Conservation (phyloP, 192 early-diverging fungal species). For the Rhizophlyctis rosea region DNA sequence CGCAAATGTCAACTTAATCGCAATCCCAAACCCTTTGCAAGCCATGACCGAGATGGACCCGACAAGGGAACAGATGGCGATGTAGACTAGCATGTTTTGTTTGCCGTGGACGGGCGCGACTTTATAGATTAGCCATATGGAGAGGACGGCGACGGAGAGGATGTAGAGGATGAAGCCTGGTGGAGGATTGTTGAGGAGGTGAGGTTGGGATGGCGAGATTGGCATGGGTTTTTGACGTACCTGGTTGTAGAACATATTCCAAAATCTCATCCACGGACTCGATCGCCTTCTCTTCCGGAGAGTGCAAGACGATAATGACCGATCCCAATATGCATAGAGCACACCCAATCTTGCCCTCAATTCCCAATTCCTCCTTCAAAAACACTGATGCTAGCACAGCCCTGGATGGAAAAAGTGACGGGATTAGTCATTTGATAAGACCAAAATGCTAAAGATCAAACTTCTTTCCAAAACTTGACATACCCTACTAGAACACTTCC, state of each 20-base stretch:
- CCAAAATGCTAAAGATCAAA: constrained; percentile 3
- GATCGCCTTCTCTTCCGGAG: constrained; percentile 78
- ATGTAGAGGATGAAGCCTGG: constrained; percentile 81
- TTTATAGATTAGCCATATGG: constrained; percentile 74
- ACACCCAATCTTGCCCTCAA: constrained; percentile 84
- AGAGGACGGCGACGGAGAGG: constrained; percentile 58
- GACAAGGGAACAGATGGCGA: constrained; percentile 94
- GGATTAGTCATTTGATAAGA: not conserved
- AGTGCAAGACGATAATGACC: constrained; percentile 77
- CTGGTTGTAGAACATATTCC: constrained; percentile 71
- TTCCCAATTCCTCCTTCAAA: constrained; percentile 80
- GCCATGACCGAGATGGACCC: constrained; percentile 87
- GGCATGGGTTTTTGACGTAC: constrained; percentile 26
- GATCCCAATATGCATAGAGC: constrained; percentile 86
- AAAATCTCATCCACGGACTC: constrained; percentile 83
- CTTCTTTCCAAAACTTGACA: no score
- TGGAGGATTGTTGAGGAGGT: not conserved
- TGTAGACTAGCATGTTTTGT: constrained; percentile 78
- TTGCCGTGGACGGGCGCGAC: constrained; percentile 80
- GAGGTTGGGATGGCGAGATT: not conserved
- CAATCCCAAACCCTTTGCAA: constrained; percentile 91
- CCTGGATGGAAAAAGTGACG: constrained; percentile 32
- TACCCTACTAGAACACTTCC: constrained; percentile 85
- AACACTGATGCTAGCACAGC: constrained; percentile 85
- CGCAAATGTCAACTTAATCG: constrained; percentile 86